Evolutionary conservation across 352 stramenopile genomes (phyloP).

Genomic region (Globisporangium nodosum): DNA sequence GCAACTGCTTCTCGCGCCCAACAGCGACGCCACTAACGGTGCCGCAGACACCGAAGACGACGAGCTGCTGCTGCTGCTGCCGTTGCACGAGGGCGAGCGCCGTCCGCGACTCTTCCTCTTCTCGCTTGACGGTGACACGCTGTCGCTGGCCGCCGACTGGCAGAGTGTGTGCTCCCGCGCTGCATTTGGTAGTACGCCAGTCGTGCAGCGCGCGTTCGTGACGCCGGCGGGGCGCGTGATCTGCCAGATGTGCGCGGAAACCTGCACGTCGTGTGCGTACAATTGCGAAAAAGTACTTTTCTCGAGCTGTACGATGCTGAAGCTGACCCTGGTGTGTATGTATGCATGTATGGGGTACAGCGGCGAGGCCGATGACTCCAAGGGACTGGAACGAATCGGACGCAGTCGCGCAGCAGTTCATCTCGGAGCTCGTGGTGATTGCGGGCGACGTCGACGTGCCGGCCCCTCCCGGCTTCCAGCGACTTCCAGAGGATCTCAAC

Average conservation of each 20-base stretch:
- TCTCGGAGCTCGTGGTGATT: conserved; percentile 60
- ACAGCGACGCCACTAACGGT: no score
- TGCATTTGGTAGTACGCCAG: conserved; percentile 37
- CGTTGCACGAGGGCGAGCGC: conserved; percentile 7
- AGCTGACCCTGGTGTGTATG: background rate
- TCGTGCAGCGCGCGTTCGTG: conserved; percentile 52
- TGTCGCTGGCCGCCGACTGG: conserved; percentile 36
- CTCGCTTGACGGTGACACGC: conserved; percentile 2
- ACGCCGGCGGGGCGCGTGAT: conserved; percentile 31
- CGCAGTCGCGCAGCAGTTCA: conserved; percentile 32
- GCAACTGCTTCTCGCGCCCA: conserved; percentile 24
- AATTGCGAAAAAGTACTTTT: background rate
- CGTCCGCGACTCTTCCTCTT: conserved; percentile 39
- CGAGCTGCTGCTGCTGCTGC: conserved; percentile 1
- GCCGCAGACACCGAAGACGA: background rate
- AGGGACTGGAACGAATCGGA: conserved; percentile 37
- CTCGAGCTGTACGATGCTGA: background rate
- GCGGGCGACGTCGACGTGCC: conserved; percentile 45
- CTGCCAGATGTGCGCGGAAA: conserved; percentile 56
- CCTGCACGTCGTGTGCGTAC: conserved; percentile 51
- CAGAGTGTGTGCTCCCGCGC: conserved; percentile 54
- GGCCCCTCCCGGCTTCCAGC: conserved; percentile 44
- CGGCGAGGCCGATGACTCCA: conserved; percentile 30
- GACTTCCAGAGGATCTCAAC: conserved; percentile 56
- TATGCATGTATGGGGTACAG: conserved; percentile 14